Conservation (phyloP, 805 yeast genomes). For the Yarrowia hollandica region DNA sequence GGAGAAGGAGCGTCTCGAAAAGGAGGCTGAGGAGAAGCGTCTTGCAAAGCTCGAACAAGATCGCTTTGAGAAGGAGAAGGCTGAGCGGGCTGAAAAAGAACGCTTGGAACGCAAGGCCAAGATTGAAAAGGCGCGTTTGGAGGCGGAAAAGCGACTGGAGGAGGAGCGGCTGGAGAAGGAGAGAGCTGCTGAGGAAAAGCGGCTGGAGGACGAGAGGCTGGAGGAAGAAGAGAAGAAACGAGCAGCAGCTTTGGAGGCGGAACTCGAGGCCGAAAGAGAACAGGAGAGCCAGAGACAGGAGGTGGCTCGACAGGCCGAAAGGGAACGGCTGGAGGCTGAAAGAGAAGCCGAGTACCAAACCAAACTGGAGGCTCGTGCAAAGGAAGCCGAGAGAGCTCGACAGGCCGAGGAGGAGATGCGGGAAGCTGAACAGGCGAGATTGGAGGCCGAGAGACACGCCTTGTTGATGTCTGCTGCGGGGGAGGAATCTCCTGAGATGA, state of each 20-base stretch:
- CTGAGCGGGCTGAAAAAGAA: not conserved
- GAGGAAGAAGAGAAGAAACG: not conserved
- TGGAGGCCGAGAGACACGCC: slow-evolving; percentile 19
- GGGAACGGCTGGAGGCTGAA: slow-evolving; percentile 6
- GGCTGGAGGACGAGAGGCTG: not conserved
- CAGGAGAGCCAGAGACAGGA: not conserved
- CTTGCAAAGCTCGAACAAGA: no score
- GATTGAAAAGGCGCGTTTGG: not conserved
- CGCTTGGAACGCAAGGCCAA: not conserved
- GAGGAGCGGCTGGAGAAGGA: not conserved
- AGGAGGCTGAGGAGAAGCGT: slow-evolving; percentile 1
- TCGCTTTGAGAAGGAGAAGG: no score
- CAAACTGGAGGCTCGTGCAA: slow-evolving; percentile 15
- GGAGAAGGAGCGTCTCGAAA: not conserved
- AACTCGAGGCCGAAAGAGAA: slow-evolving; percentile 4
- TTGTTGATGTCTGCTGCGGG: slow-evolving; percentile 14
- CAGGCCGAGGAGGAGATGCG: slow-evolving; percentile 17
- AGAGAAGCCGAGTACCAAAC: slow-evolving; percentile 17
- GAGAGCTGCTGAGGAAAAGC: not conserved
- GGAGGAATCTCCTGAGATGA: no score
- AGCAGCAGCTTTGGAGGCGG: not conserved
- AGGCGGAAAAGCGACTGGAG: not conserved
- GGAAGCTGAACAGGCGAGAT: slow-evolving; percentile 7
- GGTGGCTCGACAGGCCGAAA: not conserved
- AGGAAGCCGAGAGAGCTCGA: slow-evolving; percentile 11